Conservation (phyloP, 352 stramenopile genomes). For the Stramenopiles sp. region DNA sequence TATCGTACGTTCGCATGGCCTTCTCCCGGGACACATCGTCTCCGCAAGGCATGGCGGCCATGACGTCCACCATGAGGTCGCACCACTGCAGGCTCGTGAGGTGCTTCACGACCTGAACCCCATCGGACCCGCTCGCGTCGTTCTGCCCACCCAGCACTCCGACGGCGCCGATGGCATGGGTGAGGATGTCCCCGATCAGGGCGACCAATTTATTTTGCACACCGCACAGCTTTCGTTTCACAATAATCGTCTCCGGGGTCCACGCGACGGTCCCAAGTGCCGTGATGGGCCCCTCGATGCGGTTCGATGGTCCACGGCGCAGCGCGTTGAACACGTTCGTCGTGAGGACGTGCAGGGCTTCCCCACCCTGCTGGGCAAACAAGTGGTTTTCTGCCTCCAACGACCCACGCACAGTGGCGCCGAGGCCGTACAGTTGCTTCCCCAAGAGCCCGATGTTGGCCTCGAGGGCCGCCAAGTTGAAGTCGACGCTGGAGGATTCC, state of each 20-base stretch:
- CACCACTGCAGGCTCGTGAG: background rate
- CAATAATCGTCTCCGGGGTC: background rate
- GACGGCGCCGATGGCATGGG: background rate
- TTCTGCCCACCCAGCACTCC: background rate
- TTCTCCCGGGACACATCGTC: background rate
- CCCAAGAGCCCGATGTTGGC: background rate
- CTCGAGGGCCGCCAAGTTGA: background rate
- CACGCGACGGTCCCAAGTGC: background rate
- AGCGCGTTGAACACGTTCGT: background rate
- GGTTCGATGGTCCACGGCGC: background rate
- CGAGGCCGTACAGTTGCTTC: background rate
- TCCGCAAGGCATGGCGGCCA: background rate
- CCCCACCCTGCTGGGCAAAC: background rate
- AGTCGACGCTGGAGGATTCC: background rate
- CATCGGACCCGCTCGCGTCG: background rate
- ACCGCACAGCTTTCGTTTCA: background rate
- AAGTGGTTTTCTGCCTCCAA: background rate
- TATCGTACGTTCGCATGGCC: background rate
- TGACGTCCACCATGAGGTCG: background rate
- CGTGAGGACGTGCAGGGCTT: background rate
- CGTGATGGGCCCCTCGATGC: background rate
- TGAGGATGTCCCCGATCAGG: background rate
- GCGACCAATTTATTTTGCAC: background rate
- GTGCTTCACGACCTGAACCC: background rate
- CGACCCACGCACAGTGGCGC: background rate